phyloP scores from a whole-genome alignment of 1,284 basidiomycete species.

The Marasmius tenuissimus region DNA sequence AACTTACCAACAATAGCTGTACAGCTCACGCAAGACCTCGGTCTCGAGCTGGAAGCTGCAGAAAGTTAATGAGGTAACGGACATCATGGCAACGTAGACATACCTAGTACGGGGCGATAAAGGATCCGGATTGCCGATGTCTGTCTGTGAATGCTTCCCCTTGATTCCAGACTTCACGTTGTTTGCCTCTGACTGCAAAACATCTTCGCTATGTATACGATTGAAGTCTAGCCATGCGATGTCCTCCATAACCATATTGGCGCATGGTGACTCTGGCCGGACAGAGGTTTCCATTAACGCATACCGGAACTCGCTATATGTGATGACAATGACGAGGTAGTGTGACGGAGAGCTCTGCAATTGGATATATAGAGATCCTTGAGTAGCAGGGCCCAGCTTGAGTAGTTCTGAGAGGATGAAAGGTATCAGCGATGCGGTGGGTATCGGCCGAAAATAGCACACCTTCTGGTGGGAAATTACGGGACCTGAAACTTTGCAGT shows the following conservation, averaged over 20 bases:
- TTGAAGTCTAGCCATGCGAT: constrained; percentile 76
- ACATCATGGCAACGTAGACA: background rate
- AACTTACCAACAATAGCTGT: constrained; percentile 77
- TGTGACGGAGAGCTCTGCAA: constrained; percentile 68
- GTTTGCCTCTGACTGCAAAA: constrained; percentile 23
- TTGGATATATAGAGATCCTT: constrained; percentile 65
- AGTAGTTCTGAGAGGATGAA: constrained; percentile 44
- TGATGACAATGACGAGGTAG: constrained; percentile 77
- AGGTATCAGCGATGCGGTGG: background rate
- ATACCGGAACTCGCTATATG: constrained; percentile 73
- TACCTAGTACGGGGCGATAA: constrained; percentile 5
- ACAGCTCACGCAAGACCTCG: constrained; percentile 69
- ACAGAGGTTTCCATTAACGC: constrained; percentile 68
- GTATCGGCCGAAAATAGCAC: constrained; percentile 7
- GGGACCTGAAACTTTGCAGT: constrained; percentile 63
- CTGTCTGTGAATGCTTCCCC: constrained; percentile 32
- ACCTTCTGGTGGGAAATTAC: constrained; percentile 69
- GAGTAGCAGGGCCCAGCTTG: constrained; percentile 61
- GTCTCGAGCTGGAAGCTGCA: constrained; percentile 68
- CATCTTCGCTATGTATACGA: constrained; percentile 51
- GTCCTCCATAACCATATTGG: constrained; percentile 65
- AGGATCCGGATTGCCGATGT: constrained; percentile 14
- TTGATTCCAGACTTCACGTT: constrained; percentile 30
- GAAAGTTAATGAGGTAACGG: constrained; percentile 5
- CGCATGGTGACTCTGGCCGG: constrained; percentile 50